These are phyloP conservation scores for Physocladia obscura DNA, from an alignment of 192 early-diverging fungal species.

Conservation along the genomic window DNA sequence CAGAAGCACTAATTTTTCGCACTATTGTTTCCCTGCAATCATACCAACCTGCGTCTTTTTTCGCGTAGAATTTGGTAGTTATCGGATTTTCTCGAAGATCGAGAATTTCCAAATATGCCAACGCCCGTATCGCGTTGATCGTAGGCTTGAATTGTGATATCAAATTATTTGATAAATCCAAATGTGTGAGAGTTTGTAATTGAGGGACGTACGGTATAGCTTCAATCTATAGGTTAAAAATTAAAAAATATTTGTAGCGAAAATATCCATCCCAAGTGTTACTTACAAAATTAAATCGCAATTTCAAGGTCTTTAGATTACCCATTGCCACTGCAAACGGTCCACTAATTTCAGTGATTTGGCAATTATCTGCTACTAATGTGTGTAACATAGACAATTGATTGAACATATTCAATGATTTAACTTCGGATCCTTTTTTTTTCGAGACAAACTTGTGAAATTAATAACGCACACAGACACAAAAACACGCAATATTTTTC, in stretches of 20 bases:
- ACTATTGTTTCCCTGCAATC: background rate
- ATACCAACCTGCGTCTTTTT: background rate
- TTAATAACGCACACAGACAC: too few species aligned
- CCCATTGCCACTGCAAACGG: background rate
- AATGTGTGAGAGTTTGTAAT: conserved; percentile 3
- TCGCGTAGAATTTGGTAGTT: background rate
- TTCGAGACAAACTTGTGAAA: too few species aligned
- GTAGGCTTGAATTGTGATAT: conserved; percentile 1
- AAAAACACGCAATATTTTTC: too few species aligned
- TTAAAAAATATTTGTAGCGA: background rate
- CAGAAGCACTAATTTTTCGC: background rate
- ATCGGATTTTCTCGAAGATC: conserved; percentile 21
- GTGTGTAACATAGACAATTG: background rate
- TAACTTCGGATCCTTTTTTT: background rate
- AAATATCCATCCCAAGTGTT: background rate
- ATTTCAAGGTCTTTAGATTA: conserved; percentile 2
- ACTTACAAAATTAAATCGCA: background rate
- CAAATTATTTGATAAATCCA: background rate
- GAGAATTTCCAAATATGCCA: conserved; percentile 3
- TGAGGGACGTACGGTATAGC: background rate
- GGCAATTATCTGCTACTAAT: conserved; percentile 4
- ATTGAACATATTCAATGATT: background rate
- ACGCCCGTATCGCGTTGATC: background rate
- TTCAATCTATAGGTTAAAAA: background rate
- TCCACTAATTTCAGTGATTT: background rate